Conservation (phyloP, 805 yeast species). For the Zygosaccharomyces gambellarensis region DNA sequence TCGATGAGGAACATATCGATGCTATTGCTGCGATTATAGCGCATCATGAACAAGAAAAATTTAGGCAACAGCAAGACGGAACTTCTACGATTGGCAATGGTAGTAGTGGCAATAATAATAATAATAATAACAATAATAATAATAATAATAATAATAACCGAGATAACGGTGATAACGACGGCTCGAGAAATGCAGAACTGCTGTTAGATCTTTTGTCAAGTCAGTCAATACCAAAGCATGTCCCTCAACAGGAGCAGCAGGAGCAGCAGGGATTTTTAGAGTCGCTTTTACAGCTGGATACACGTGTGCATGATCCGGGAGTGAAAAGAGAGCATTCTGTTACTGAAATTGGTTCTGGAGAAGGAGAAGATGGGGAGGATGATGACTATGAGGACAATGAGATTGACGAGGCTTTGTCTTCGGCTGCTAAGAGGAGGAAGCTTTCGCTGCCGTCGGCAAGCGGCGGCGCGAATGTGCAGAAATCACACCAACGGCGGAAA, state of each 20-base stretch:
- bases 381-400: neutral
- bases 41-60: constrained; percentile 48
- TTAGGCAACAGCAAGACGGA: constrained; percentile 39
- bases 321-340: neutral
- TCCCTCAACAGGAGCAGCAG: neutral
- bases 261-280: constrained; percentile 1
- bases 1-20: constrained; percentile 64
- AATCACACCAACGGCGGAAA: constrained; percentile 60
- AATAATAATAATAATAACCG: neutral
- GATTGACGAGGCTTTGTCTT: neutral
- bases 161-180: neutral
- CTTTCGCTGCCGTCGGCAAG: neutral
- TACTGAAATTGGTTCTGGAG: neutral
- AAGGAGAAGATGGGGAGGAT: neutral
- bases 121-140: too few relatives aligned
- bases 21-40: constrained; percentile 70
- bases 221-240: constrained; percentile 1
- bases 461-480: constrained; percentile 1
- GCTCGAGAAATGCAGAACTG: constrained; percentile 9
- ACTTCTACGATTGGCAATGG: constrained; percentile 39
- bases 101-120: too few relatives aligned
- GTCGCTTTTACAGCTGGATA: constrained; percentile 1
- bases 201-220: constrained; percentile 6
- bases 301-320: neutral
- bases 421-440: constrained; percentile 1